These are phyloP conservation scores for Panicum miliaceum DNA, from an alignment of 176 grass and related monocot species.

Conservation along the genomic window DNA sequence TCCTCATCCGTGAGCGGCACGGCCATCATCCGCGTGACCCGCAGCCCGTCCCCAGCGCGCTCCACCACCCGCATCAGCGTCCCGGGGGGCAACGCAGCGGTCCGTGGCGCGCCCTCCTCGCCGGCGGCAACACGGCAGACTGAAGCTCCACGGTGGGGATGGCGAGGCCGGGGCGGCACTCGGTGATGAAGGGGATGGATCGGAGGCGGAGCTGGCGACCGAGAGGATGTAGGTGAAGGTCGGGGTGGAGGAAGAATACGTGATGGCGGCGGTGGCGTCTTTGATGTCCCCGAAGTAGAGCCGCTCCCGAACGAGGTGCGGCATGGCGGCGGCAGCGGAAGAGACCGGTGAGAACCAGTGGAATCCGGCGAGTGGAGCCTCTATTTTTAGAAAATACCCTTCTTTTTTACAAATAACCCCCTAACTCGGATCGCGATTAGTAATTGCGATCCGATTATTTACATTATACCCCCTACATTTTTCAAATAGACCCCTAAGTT, in stretches of 20 bases:
- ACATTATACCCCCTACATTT: too few species aligned
- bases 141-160: not conserved
- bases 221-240: conserved; percentile 43
- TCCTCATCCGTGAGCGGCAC: conserved; percentile 87
- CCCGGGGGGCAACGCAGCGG: conserved; percentile 37
- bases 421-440: too few species aligned
- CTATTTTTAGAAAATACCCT: too few species aligned
- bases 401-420: too few species aligned
- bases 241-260: not conserved
- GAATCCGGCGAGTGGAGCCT: not conserved
- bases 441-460: too few species aligned
- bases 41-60: conserved; percentile 59
- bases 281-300: conserved; percentile 67
- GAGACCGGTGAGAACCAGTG: not conserved
- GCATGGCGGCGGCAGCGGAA: conserved; percentile 46
- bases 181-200: not conserved
- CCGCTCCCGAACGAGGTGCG: conserved; percentile 63
- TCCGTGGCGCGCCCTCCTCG: not conserved
- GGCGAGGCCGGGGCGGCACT: not conserved
- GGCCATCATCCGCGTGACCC: conserved; percentile 68
- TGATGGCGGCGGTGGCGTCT: not conserved
- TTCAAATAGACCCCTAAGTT: too few species aligned
- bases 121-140: not conserved
- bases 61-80: conserved; percentile 68
- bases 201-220: not conserved